Evolutionary conservation across 768 basidiomycete species (phyloP).

Genomic region (Pleurotus pulmonarius): DNA sequence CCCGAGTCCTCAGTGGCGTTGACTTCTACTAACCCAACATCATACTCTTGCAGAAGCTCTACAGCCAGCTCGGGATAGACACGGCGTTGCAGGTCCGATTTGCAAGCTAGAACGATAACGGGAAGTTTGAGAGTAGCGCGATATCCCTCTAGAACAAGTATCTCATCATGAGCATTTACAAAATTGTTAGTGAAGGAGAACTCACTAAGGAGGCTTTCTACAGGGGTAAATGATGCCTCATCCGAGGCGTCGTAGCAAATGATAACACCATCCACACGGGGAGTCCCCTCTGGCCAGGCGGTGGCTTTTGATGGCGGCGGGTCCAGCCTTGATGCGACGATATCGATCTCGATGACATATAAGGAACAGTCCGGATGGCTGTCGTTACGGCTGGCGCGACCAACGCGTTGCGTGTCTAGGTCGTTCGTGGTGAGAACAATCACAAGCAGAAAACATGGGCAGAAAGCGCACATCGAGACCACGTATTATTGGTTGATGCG

Average conservation of each 20-base stretch:
- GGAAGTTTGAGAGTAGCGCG: constrained; percentile 51
- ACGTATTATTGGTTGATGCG: constrained; percentile 26
- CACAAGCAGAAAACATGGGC: constrained; percentile 15
- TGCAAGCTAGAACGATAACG: constrained; percentile 81
- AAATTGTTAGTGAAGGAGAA: constrained; percentile 12
- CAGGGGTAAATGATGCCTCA: constrained; percentile 55
- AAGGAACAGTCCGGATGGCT: constrained; percentile 41
- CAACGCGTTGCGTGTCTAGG: constrained; percentile 30
- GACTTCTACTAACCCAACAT: constrained; percentile 78
- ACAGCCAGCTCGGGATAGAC: constrained; percentile 56
- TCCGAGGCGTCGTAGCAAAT: constrained; percentile 82
- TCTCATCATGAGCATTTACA: constrained; percentile 5
- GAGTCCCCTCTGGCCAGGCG: constrained; percentile 51
- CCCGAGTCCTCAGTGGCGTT: constrained; percentile 52
- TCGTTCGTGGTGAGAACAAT: neutral
- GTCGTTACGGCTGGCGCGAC: constrained; percentile 28
- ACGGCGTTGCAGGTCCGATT: constrained; percentile 63
- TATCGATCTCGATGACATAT: constrained; percentile 54
- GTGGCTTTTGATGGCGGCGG: constrained; percentile 20
- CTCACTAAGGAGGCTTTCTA: constrained; percentile 72
- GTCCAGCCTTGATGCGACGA: constrained; percentile 31
- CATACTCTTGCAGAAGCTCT: constrained; percentile 52
- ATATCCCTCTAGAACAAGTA: constrained; percentile 46
- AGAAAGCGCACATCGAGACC: constrained; percentile 35
- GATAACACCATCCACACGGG: constrained; percentile 71